These are phyloP conservation scores for Daldinia caldariorum DNA, from an alignment of 495 filamentous ascomycete genomes.

Conservation along the genomic window DNA sequence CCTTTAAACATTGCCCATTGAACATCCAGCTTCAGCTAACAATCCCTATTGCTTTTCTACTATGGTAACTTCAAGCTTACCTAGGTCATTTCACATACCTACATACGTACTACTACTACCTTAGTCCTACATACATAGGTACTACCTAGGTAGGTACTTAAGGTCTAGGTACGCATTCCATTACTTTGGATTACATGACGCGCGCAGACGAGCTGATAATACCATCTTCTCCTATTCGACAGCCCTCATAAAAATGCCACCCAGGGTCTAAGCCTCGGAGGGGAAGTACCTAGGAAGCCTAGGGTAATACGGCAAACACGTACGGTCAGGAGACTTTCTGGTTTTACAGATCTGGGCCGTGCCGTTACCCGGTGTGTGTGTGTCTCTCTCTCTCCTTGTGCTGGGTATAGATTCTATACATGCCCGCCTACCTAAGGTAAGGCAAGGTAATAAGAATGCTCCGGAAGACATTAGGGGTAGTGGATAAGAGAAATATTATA, in stretches of 20 bases:
- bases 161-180: neutral
- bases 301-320: slow-evolving; percentile 24
- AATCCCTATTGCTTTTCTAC: too few relatives aligned
- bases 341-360: slow-evolving; percentile 23
- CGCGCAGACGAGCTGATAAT: slow-evolving; percentile 23
- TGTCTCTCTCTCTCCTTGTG: neutral
- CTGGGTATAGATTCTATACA: slow-evolving; percentile 4
- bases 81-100: too few relatives aligned
- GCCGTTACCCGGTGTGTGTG: slow-evolving; percentile 25
- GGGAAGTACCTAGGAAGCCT: neutral
- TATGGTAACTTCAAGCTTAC: too few relatives aligned
- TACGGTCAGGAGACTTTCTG: slow-evolving; percentile 18
- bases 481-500: slow-evolving; percentile 15
- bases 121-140: too few relatives aligned
- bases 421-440: too few relatives aligned
- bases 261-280: slow-evolving; percentile 36
- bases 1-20: too few relatives aligned
- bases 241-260: slow-evolving; percentile 32
- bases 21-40: too few relatives aligned
- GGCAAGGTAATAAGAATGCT: slow-evolving; percentile 4
- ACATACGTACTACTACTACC: too few relatives aligned
- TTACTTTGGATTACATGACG: slow-evolving; percentile 13
- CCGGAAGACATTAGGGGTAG: too few relatives aligned
- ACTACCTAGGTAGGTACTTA: neutral
- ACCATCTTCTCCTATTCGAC: slow-evolving; percentile 16